Base-by-base conservation (phyloP, 768 basidiomycete species). In the Naganishia kalamii region DNA sequence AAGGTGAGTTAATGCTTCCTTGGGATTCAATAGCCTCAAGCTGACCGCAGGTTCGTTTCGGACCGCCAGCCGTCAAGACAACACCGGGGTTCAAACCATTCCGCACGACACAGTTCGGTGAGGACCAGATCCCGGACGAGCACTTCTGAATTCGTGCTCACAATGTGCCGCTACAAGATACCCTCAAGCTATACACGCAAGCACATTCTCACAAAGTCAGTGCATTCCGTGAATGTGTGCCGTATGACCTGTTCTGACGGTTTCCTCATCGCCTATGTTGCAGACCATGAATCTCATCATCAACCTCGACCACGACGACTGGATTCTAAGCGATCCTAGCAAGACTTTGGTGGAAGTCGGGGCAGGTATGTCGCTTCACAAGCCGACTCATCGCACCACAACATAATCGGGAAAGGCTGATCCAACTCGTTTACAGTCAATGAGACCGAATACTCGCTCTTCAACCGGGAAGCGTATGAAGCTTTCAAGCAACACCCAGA, bases 271-370 rank as follows among this genome's bases (percentile, higher is more conserved):
- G 41, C 29, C 35, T 63, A 6, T 29, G 27, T 17, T 71, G n/a
- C 65, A 97, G 94, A 94, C 93, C 1, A 89, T 89, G 33, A 98
- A 99, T 80, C 82, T 99, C 30, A 97, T 99, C 78, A 97, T 99
- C 75, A 99, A 99, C 78, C 83, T 98, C 64, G 92, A 96, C 73
- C 85, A 93, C 72, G 94, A 98, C 65, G 78, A 80, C 65, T 94
- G 92, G 89, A 89, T 97, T 67, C 79, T 92, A 17, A 80, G 84
- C 50, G 85, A 91, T 68, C 87, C 87, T 43, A 74, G 75, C 8
- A 84, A 83, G 72, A 81, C 80, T 0, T 82, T 99, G n/a, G 84
- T 81, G 1, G 84, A 86, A 4, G 78, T 84, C 37, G 91, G 88
- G 19, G 84, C 93, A 51, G 89, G 94, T 93, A 65, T 63, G 86